Conservation (phyloP, 192 early-diverging fungal species). For the Chytriomyces hyalinus region DNA sequence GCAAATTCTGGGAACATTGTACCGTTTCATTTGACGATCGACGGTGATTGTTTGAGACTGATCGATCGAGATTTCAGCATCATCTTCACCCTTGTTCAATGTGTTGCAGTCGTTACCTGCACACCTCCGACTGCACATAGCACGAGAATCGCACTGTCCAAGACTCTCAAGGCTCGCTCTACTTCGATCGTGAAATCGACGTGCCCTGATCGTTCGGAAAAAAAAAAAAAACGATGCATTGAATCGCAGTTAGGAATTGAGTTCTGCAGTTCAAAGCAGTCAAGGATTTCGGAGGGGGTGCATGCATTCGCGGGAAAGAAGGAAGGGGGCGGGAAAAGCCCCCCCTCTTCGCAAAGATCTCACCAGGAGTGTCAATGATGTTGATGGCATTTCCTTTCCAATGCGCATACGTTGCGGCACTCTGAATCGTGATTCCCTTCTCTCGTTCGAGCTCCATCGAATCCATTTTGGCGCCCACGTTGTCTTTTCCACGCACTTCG, state of each 20-base stretch:
- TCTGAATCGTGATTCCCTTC: constrained; percentile 97
- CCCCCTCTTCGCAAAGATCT: constrained; percentile 11
- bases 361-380: constrained; percentile 94
- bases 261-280: background rate
- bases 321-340: too few species aligned
- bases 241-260: background rate
- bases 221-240: background rate
- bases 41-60: constrained; percentile 89
- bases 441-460: constrained; percentile 98
- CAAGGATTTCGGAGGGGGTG: background rate
- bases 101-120: constrained; percentile 53
- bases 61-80: constrained; percentile 25
- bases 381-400: constrained; percentile 77
- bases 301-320: background rate
- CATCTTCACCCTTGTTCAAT: background rate
- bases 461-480: constrained; percentile 98
- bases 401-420: constrained; percentile 86
- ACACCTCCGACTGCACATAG: constrained; percentile 97
- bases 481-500: constrained; percentile 80
- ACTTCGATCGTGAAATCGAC: constrained; percentile 98
- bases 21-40: constrained; percentile 85
- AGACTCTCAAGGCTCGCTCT: constrained; percentile 88
- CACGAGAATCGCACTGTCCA: constrained; percentile 93
- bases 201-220: constrained; percentile 63
- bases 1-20: constrained; percentile 83